A percentile compares a stretch with the other conserved stretches of the same genome.
Evolutionary conservation across 306 rosid species (phyloP).

Genomic region (Lathyrus sativus): DNA sequence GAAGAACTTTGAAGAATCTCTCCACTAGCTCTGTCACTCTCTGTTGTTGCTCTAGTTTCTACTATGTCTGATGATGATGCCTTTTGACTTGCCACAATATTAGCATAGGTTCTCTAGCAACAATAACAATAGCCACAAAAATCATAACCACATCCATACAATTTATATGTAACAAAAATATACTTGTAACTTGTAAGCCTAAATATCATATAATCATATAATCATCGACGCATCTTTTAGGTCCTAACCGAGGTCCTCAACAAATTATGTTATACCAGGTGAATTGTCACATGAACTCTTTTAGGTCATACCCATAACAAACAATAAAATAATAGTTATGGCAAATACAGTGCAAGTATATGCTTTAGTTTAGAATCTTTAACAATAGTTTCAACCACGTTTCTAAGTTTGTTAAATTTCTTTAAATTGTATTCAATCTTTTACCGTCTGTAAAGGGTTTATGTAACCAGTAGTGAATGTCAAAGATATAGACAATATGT

Average conservation of each 20-base stretch:
- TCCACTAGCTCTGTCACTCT: too few species aligned
- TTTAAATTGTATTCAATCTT: background rate
- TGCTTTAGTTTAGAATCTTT: slow-evolving; percentile 7
- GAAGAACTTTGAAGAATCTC: too few species aligned
- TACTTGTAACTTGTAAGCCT: too few species aligned
- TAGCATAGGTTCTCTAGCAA: too few species aligned
- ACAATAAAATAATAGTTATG: background rate
- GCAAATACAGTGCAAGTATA: background rate
- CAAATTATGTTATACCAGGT: background rate
- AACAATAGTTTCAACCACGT: background rate
- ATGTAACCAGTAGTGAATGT: slow-evolving; percentile 14
- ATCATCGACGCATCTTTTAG: background rate
- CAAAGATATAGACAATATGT: background rate
- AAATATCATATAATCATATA: too few species aligned
- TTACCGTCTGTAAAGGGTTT: slow-evolving; percentile 20
- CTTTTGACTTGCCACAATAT: too few species aligned
- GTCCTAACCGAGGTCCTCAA: background rate
- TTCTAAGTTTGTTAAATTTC: slow-evolving; percentile 20
- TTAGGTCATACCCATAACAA: background rate
- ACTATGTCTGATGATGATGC: too few species aligned
- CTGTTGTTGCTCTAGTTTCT: too few species aligned
- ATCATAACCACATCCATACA: too few species aligned
- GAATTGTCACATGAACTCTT: background rate
- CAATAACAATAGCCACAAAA: too few species aligned
- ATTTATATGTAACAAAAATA: too few species aligned